A percentile compares a stretch with the other conserved stretches of the same genome.
phyloP scores from a whole-genome alignment of 441 rosid genomes.

The Bocquillonia castaneifolia region DNA sequence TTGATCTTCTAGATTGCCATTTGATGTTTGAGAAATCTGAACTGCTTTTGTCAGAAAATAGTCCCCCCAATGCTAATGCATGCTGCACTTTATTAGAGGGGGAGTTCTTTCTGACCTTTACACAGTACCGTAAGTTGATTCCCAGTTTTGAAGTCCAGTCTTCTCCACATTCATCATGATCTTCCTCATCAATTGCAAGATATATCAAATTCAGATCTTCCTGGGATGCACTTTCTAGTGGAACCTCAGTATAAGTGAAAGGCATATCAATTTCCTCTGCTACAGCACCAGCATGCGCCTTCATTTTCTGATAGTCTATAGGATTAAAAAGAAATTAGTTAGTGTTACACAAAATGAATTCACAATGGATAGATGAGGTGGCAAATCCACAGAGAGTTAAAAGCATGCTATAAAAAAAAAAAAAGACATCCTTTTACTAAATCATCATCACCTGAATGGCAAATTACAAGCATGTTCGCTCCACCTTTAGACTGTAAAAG shows the following conservation, averaged over 20 bases:
- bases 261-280: conserved; percentile 65
- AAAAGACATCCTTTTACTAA: conserved; percentile 1
- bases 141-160: conserved; percentile 94
- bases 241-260: conserved; percentile 61
- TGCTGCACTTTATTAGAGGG: conserved; percentile 65
- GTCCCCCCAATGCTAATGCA: conserved; percentile 66
- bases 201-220: conserved; percentile 75
- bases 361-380: not conserved
- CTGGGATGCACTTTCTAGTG: conserved; percentile 53
- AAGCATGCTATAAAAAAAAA: no score
- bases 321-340: conserved; percentile 10
- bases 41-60: conserved; percentile 46
- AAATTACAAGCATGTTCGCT: conserved; percentile 65
- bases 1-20: conserved; percentile 73
- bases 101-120: conserved; percentile 67
- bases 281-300: conserved; percentile 71
- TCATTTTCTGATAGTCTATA: conserved; percentile 90
- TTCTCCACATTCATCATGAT: conserved; percentile 44
- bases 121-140: conserved; percentile 70
- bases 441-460: conserved; percentile 78
- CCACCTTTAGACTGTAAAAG: conserved; percentile 74
- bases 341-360: not conserved
- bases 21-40: conserved; percentile 45
- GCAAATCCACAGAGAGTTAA: not conserved
- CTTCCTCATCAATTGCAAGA: conserved; percentile 74